These are phyloP conservation scores for Mycena metata DNA, from an alignment of 768 basidiomycete genomes.

Conservation along the genomic window DNA sequence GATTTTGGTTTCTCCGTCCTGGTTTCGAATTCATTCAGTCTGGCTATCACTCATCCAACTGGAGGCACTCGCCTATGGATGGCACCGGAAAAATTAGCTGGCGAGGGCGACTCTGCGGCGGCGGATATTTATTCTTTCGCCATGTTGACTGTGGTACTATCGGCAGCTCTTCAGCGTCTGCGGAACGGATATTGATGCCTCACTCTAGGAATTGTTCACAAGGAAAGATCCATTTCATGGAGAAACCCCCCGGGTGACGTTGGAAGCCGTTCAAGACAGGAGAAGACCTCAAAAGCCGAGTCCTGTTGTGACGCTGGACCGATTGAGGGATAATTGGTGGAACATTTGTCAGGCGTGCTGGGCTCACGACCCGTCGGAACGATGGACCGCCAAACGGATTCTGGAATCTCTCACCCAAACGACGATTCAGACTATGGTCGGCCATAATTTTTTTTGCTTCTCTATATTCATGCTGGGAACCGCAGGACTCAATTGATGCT, in stretches of 20 bases:
- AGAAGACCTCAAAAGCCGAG: too few species aligned
- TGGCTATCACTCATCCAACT: constrained; percentile 4
- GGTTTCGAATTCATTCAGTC: constrained; percentile 2
- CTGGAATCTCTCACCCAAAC: background rate
- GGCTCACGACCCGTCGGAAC: too few species aligned
- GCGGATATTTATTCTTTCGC: constrained; percentile 15
- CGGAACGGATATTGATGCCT: too few species aligned
- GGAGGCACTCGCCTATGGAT: constrained; percentile 8
- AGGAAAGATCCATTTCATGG: too few species aligned
- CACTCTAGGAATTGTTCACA: too few species aligned
- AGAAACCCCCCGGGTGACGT: too few species aligned
- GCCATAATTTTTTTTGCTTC: background rate
- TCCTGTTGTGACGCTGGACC: too few species aligned
- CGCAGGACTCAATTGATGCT: background rate
- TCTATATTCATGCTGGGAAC: background rate
- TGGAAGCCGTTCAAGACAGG: too few species aligned
- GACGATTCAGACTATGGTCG: background rate
- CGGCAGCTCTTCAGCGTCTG: background rate
- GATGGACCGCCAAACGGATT: too few species aligned
- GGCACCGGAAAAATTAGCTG: constrained; percentile 6
- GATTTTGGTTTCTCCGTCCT: constrained; percentile 14
- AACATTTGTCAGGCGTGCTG: too few species aligned
- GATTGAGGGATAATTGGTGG: too few species aligned
- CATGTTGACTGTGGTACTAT: too few species aligned
- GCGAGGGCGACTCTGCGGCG: background rate